These are phyloP conservation scores for Populus hybrid DNA, from an alignment of 441 rosid species.

Conservation along the genomic window DNA sequence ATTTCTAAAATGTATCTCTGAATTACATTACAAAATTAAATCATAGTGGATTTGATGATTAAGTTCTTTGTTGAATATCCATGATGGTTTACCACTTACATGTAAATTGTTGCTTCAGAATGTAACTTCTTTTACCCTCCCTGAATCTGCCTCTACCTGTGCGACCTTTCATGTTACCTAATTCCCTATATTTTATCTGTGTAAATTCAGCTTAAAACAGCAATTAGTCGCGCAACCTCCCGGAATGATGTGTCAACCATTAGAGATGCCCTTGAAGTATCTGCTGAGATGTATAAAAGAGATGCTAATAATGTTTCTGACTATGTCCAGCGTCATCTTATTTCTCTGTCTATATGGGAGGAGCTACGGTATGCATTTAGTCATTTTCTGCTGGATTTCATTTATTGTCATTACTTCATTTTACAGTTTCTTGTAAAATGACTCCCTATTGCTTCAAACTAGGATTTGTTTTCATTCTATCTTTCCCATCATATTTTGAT, in stretches of 20 bases:
- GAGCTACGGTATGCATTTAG: constrained; percentile 64
- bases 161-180: background rate
- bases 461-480: background rate
- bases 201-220: constrained; percentile 84
- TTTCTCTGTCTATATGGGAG: constrained; percentile 95
- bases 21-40: too few species aligned
- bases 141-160: background rate
- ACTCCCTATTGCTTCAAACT: background rate
- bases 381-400: constrained; percentile 6
- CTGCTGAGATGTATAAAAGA: constrained; percentile 95
- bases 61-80: too few species aligned
- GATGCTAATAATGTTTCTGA: constrained; percentile 89
- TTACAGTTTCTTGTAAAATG: background rate
- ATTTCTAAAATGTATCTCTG: too few species aligned
- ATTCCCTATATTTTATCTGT: constrained; percentile 13
- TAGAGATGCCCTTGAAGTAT: constrained; percentile 96
- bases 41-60: too few species aligned
- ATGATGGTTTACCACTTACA: too few species aligned
- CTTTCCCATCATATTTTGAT: background rate
- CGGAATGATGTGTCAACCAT: constrained; percentile 85
- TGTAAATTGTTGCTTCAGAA: background rate
- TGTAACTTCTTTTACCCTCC: background rate
- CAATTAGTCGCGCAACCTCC: constrained; percentile 90
- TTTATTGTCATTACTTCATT: background rate
- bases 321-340: constrained; percentile 94